Evolutionary conservation across 2,329 filamentous ascomycete species (phyloP), one percentile per base, ranked within the genome.

Genomic region (Ophiocordyceps camponoti-saundersi): DNA sequence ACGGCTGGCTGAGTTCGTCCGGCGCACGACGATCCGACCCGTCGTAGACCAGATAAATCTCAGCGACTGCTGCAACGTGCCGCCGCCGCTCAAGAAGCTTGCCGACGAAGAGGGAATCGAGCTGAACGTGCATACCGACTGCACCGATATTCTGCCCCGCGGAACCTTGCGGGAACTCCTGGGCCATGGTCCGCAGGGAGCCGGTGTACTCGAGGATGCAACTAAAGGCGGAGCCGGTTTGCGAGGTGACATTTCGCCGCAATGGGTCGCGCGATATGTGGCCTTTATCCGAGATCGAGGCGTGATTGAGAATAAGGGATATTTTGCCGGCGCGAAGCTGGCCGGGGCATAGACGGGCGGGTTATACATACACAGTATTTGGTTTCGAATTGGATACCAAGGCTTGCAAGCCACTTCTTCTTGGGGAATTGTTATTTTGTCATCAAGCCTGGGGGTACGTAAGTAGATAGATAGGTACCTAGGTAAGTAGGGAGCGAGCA

Each of bases 241-340:
- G 48, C 71, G 75, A 53, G 89, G 87, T 5, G 80, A 95, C 53
- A 73, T 96, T 44, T 75, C 78, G 49, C 89, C 92, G 26, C 80
- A 90, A 60, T 98, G 92, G 90, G 92, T 96, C 26, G 82, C 90
- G 54, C 94, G 96, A 61, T 98, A 98, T 61, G 95, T 90, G 36
- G 92, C 92, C 1, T 90, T 96, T 49, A 86, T 96, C 40, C 84
- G 85, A 62, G 84, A 96, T 61, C 74, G 92, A 47, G 92, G 92
- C 15, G 92, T 98, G 10, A 90, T 98, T 53, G 92, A 98, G 70
- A 95, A 92, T 61, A 98, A 96, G 70, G 92, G 92, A 8, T 96
- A 95, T 64, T 95, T 95, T 69, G 90, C 90, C 1, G 79, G 80
- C 20, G 90, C 89, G 3, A 81, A 87, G 59, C 64, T 92, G 53